Base-by-base conservation (phyloP, 129 eudicot genomes). In the Flaveria robusta region DNA sequence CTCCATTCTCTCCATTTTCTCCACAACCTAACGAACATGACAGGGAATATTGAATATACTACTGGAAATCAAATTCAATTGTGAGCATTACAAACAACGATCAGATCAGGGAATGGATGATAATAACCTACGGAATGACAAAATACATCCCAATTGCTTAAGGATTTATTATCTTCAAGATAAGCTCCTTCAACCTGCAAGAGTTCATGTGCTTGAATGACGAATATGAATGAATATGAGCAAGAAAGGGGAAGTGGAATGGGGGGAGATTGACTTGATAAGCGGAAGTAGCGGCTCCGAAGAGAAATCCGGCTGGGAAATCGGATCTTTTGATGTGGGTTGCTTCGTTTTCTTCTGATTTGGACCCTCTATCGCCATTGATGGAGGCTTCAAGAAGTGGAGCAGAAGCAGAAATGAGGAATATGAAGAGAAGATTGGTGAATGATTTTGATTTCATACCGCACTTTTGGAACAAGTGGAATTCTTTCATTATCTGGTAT, bases 151-250 rank as follows among this genome's bases (percentile, higher is more conserved):
- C 96, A 90, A 63, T 88, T 86, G 85, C 77, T 88, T 24, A 88
- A 85, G 13, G 92, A 69, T 82, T 86, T 94, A 15, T 86, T 88
- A 94, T 87, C 98, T 82, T 86, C 96, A 81, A 88, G 83, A 83
- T 66, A 83, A 37, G 87, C 97, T 54, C 98, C 98, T 90, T 90
- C 97, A 47, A 93, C 83, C 98, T 93, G 74, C 69, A 71, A 66
- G 24, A n/a, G 4, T 27, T 60, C 70, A 77, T 18, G 41, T 5
- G 22, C 1, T 15, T 22, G 19, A 24, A 18, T 34, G 19, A 65
- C 10, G 39, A 22, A 6, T 66, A 26, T 14, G 29, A 2, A 50
- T 79, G 46, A 39, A 39, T 56, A 31, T 24, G 39, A 52, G 9
- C 42, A 42, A 70, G 62, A 76, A 72, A 26, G 24, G 0, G 31